A percentile compares a stretch with the other conserved stretches of the same genome.
Conservation (phyloP, 2,329 filamentous ascomycete genomes). For the Pestalotiopsis sp. region DNA sequence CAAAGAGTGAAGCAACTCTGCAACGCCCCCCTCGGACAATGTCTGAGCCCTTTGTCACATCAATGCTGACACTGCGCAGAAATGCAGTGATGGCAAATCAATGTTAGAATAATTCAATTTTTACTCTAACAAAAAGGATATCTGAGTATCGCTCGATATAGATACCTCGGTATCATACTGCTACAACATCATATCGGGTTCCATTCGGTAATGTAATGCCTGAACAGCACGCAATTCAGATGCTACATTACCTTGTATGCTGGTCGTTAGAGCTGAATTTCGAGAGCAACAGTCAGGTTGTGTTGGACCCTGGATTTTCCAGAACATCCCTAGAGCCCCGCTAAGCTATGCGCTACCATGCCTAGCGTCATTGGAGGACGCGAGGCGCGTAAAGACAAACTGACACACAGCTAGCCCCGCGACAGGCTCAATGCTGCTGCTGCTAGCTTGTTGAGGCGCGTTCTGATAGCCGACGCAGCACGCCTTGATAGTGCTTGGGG, state of each 20-base stretch:
- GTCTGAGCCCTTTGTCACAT: neutral
- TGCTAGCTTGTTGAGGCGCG: neutral
- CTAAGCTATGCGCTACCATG: constrained; percentile 1
- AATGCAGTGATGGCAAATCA: neutral
- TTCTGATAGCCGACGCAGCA: neutral
- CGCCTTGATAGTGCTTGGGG: neutral
- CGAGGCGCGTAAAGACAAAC: constrained; percentile 18
- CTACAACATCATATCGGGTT: too few species aligned
- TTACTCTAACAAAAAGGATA: neutral
- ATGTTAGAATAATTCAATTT: neutral
- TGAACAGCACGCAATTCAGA: neutral
- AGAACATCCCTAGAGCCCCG: neutral
- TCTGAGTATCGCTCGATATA: neutral
- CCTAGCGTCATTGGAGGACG: constrained; percentile 17
- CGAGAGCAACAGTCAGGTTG: neutral
- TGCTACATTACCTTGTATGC: neutral
- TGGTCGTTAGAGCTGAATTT: neutral
- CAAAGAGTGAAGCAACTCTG: neutral
- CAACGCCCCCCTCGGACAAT: neutral
- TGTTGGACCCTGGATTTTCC: neutral
- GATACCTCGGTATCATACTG: neutral
- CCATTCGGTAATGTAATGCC: neutral
- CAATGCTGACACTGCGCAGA: neutral
- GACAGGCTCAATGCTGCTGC: neutral
- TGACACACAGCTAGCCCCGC: constrained; percentile 7